Evolutionary conservation across 371 early-diverging fungal species (phyloP), one percentile per base, ranked within the genome.

Genomic region (Saksenaea vasiformis): DNA sequence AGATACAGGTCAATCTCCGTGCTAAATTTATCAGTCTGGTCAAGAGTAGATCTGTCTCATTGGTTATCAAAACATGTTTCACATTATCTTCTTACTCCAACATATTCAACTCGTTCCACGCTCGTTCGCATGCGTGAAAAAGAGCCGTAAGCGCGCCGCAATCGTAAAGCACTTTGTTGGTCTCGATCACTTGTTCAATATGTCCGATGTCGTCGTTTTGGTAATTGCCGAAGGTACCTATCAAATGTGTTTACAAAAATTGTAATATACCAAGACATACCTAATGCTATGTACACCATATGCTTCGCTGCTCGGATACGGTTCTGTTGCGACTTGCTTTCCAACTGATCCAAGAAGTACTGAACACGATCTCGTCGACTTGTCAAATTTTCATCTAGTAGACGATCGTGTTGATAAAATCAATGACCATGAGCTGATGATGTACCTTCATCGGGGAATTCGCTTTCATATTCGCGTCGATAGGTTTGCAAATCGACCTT

Each of bases 241-340:
- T 58, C 70, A 76, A 8, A 62, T 64, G 19, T 73, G 71, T 70
- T 17, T 43, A 14, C 60, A 64, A 24, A 47, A 10, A 11, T 19
- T 38, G 1, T 54, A 57, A 26, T 61, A 58, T 36, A 38, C 17
- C 2, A 58, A 36, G 17, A 24, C 35, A 15, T 79, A 87, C 91
- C 91, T 65, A 90, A 82, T 0, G 88, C 66, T 54, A 90, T 84
- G 61, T 87, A 90, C 5, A 83, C 71, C 13, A 91, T 51, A 37
- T 76, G 73, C 43, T 79, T 77, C 8, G 82, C 82, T 1, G 87
- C 78, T 10, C 57, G 66, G 1, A 77, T 67, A 15, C 90, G 74
- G 31, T 71, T 65, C 7, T 79, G 71, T 10, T 82, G 68, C 31
- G 66, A 68, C 2, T 72, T 68, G 34, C 80, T 74, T 56, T 90